Percentiles rank a stretch among this genome's conserved stretches.
Evolutionary conservation across 1,139 yeast genomes (phyloP).

Genomic region (Geotrichum phurueaensis): DNA sequence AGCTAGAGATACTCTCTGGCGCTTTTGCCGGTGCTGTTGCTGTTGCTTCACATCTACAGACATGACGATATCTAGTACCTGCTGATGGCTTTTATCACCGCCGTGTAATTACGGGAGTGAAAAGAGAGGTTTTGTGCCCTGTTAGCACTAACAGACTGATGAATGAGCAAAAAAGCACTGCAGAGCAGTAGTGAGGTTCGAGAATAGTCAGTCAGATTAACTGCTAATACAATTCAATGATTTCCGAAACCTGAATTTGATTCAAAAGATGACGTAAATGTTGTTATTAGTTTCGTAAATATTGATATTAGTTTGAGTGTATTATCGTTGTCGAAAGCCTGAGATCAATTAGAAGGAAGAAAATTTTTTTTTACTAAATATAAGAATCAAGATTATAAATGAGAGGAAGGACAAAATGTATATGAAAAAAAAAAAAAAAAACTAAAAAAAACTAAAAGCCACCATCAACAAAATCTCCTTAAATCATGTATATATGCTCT

Average conservation of each 20-base stretch:
- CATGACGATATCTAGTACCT: not conserved
- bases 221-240: no score
- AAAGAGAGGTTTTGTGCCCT: not conserved
- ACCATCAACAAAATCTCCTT: no score
- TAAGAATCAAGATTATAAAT: not conserved
- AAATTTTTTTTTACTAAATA: not conserved
- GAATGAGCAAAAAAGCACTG: no score
- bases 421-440: not conserved
- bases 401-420: not conserved
- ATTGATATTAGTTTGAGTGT: not conserved
- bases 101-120: not conserved
- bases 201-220: no score
- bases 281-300: not conserved
- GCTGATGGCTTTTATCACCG: not conserved
- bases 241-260: no score
- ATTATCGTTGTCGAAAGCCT: not conserved
- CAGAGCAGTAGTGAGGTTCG: no score
- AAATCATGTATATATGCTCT: no score
- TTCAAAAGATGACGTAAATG: not conserved
- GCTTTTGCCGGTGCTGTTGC: not conserved
- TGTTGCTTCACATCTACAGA: not conserved
- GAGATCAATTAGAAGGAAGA: not conserved
- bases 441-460: no score
- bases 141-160: no score
- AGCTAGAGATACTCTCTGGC: slow-evolving; percentile 34